A percentile compares a stretch with the other conserved stretches of the same genome.
Conservation (phyloP, 805 yeast species). For the Sugiyamaella smithiae region DNA sequence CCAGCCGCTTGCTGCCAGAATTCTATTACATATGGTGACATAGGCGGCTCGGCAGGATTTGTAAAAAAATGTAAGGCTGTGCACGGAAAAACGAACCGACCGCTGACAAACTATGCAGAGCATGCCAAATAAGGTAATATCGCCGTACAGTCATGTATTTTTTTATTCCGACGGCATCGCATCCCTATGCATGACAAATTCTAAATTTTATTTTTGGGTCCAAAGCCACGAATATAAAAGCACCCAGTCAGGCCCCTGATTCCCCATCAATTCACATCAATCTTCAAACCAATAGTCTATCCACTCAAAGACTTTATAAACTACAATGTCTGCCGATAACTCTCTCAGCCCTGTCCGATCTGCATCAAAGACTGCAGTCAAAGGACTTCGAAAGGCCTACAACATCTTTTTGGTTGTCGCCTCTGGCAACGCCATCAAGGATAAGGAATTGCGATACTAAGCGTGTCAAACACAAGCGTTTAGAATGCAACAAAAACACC, state of each 20-base stretch:
- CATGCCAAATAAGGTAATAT: not conserved
- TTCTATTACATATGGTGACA: not conserved
- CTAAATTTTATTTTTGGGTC: conserved; percentile 6
- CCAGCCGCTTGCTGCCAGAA: no score
- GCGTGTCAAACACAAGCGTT: no score
- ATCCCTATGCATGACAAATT: not conserved
- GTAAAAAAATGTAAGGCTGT: not conserved
- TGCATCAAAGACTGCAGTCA: conserved; percentile 3
- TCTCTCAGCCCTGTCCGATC: not conserved
- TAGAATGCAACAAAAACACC: not conserved
- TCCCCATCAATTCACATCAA: no score
- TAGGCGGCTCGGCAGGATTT: not conserved
- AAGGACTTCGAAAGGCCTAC: conserved; percentile 1
- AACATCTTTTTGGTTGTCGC: conserved; percentile 4
- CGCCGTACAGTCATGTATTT: not conserved
- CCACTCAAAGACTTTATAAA: not conserved
- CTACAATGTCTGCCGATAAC: conserved; percentile 3
- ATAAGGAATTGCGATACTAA: not conserved
- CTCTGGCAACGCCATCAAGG: conserved; percentile 4
- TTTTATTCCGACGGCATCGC: not conserved
- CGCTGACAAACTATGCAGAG: not conserved
- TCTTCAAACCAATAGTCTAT: not conserved
- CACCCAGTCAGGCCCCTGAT: no score
- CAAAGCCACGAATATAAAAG: not conserved
- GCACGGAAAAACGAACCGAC: not conserved